Conservation (phyloP, 2,329 filamentous ascomycete genomes). For the Seiridium unicorne region DNA sequence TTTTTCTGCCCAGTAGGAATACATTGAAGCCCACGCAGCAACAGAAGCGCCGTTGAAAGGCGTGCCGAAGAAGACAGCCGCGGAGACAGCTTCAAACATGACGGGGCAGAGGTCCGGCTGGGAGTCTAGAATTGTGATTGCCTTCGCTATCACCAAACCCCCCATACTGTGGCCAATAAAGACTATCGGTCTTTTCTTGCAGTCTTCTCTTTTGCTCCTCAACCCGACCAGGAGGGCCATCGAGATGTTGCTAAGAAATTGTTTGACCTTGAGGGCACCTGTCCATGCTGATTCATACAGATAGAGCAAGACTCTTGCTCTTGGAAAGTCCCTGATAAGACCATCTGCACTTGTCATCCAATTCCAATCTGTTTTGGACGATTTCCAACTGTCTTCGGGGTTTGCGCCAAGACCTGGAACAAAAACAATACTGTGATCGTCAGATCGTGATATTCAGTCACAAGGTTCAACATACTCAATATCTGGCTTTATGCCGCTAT, state of each 20-base stretch:
- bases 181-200: constrained; percentile 34
- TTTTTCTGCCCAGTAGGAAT: constrained; percentile 31
- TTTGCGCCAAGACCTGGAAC: constrained; percentile 39
- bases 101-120: constrained; percentile 32
- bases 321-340: constrained; percentile 36
- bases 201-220: constrained; percentile 18
- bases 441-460: constrained; percentile 15
- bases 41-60: constrained; percentile 36
- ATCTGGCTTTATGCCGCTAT: neutral
- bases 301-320: constrained; percentile 37
- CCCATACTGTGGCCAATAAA: constrained; percentile 45
- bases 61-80: constrained; percentile 38
- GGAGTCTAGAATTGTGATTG: constrained; percentile 31
- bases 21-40: constrained; percentile 35
- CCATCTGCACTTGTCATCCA: constrained; percentile 36
- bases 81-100: constrained; percentile 40
- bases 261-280: constrained; percentile 38
- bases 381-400: constrained; percentile 38
- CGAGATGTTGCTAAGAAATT: constrained; percentile 37
- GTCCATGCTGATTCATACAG: constrained; percentile 41
- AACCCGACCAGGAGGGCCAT: constrained; percentile 33
- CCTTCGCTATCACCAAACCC: constrained; percentile 41
- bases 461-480: constrained; percentile 11
- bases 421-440: constrained; percentile 29
- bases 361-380: constrained; percentile 34